These are phyloP conservation scores for Candida succiphila DNA, from an alignment of 805 yeast genomes.

Conservation along the genomic window DNA sequence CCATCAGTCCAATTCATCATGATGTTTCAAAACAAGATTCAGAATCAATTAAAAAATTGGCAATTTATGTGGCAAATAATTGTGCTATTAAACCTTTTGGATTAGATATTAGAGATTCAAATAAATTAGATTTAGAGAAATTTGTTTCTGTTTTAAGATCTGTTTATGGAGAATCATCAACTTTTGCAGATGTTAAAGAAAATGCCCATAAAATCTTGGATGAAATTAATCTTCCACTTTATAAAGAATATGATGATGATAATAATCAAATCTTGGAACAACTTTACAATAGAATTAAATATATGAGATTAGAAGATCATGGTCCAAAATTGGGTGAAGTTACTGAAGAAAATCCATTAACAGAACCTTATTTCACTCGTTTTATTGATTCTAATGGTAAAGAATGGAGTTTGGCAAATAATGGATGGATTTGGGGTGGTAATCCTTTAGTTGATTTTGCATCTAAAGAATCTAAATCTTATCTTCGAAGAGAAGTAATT, in stretches of 20 bases:
- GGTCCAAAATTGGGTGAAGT: slow-evolving; percentile 78
- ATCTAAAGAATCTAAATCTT: slow-evolving; percentile 65
- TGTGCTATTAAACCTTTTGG: slow-evolving; percentile 32
- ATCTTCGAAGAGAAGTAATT: slow-evolving; percentile 83
- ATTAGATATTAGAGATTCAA: slow-evolving; percentile 37
- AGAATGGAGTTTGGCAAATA: slow-evolving; percentile 73
- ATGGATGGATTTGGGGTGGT: slow-evolving; percentile 99
- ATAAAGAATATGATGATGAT: slow-evolving; percentile 70
- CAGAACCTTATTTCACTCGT: slow-evolving; percentile 84
- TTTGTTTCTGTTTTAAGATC: slow-evolving; percentile 44
- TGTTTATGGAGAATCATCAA: slow-evolving; percentile 20
- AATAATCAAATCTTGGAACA: slow-evolving; percentile 54
- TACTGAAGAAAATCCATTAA: slow-evolving; percentile 46
- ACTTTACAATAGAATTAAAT: slow-evolving; percentile 66
- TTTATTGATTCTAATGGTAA: slow-evolving; percentile 45
- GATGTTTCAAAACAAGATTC: slow-evolving; percentile 31
- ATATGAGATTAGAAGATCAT: slow-evolving; percentile 61
- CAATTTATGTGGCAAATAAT: slow-evolving; percentile 36
- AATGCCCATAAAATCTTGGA: slow-evolving; percentile 51
- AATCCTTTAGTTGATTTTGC: slow-evolving; percentile 93
- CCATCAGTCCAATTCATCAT: slow-evolving; percentile 11
- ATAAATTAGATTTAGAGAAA: slow-evolving; percentile 38
- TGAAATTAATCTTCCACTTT: slow-evolving; percentile 67
- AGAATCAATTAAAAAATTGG: slow-evolving; percentile 36
- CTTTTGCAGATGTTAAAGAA: slow-evolving; percentile 22